A percentile compares a stretch with the other conserved stretches of the same genome.
phyloP scores from a whole-genome alignment of 208 protist genomes.

The Crithidia thermophila region DNA sequence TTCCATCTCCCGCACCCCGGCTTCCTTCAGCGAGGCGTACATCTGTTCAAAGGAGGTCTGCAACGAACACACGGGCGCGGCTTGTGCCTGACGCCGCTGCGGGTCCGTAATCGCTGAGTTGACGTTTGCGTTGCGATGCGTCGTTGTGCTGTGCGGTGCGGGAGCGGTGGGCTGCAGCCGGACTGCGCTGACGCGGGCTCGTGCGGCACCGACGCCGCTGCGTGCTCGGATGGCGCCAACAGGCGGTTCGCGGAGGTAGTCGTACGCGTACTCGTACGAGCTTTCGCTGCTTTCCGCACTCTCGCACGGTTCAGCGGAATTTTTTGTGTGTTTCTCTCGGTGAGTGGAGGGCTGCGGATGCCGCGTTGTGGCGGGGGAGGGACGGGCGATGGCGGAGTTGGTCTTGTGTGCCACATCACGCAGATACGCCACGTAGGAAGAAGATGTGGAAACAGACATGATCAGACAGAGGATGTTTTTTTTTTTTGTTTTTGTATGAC shows the following conservation, averaged over 20 bases:
- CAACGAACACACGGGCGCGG: not conserved
- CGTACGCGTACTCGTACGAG: slow-evolving; percentile 13
- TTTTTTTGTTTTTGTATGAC: no score
- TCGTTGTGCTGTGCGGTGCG: not conserved
- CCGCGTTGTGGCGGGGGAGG: not conserved
- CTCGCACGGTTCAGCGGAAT: no score
- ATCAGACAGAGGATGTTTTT: no score
- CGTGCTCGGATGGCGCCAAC: not conserved
- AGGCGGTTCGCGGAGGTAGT: slow-evolving; percentile 22
- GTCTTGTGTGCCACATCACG: slow-evolving; percentile 19
- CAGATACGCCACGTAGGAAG: slow-evolving; percentile 32
- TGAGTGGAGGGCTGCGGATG: not conserved
- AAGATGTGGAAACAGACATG: slow-evolving; percentile 12
- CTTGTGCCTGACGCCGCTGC: not conserved
- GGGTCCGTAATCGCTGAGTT: not conserved
- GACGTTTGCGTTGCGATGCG: no score
- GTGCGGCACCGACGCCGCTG: no score
- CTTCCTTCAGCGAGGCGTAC: slow-evolving; percentile 7
- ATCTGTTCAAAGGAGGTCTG: slow-evolving; percentile 8
- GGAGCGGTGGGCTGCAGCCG: not conserved
- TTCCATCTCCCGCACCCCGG: not conserved
- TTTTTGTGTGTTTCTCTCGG: no score
- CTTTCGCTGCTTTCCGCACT: not conserved
- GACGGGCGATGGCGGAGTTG: slow-evolving; percentile 5
- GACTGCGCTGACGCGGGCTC: not conserved